Evolutionary conservation across 1,284 basidiomycete genomes (phyloP).

Genomic region (Xanthoconium separans): DNA sequence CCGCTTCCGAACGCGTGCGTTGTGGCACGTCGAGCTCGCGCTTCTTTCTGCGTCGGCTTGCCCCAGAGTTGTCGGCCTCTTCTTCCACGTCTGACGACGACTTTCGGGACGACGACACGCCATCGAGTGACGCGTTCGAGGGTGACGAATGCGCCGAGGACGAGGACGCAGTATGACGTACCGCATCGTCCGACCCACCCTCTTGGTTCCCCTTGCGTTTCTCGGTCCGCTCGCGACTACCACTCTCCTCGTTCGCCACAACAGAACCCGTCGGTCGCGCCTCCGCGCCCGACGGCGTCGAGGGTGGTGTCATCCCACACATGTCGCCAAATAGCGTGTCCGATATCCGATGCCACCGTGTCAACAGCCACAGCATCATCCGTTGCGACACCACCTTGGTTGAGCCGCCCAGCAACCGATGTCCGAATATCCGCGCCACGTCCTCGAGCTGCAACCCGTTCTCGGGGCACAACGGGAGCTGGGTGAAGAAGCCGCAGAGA

Average conservation of each 20-base stretch:
- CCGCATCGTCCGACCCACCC: neutral
- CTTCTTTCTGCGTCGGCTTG: constrained; percentile 21
- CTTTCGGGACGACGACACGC: constrained; percentile 5
- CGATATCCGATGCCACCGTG: constrained; percentile 27
- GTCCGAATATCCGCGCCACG: constrained; percentile 33
- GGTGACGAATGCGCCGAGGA: constrained; percentile 14
- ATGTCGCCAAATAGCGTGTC: constrained; percentile 26
- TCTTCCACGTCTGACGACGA: constrained; percentile 19
- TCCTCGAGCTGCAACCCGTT: constrained; percentile 32
- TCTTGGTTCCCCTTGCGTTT: constrained; percentile 19
- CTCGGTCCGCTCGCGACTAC: constrained; percentile 8
- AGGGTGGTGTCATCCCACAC: constrained; percentile 25
- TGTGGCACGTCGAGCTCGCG: constrained; percentile 14
- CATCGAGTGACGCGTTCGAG: constrained; percentile 12
- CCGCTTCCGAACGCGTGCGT: neutral
- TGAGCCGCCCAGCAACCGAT: constrained; percentile 26
- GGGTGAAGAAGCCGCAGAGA: constrained; percentile 58
- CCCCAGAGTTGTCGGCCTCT: constrained; percentile 9
- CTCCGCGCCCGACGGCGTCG: constrained; percentile 4
- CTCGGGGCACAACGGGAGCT: constrained; percentile 32
- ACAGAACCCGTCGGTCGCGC: neutral
- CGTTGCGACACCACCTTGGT: constrained; percentile 26
- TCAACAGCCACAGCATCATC: constrained; percentile 33
- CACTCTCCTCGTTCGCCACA: neutral
- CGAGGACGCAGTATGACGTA: constrained; percentile 9